Percentiles rank a stretch among this genome's conserved stretches.
Evolutionary conservation across 345 rosid genomes (phyloP).

Genomic region (Aegle marmelos): DNA sequence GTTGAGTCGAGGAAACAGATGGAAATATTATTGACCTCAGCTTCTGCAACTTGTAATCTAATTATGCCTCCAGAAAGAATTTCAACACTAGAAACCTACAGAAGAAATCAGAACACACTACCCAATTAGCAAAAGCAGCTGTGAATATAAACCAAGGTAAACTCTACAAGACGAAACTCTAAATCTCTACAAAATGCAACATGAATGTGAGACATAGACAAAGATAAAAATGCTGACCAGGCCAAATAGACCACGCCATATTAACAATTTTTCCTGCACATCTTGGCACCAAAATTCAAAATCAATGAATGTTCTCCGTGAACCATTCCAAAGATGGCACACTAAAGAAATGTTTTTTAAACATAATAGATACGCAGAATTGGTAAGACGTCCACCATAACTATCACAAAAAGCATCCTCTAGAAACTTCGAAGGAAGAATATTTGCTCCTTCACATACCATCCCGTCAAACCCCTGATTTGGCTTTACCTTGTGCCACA

Average conservation of each 20-base stretch:
- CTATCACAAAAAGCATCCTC: slow-evolving; percentile 73
- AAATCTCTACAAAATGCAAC: neutral
- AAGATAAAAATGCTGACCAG: slow-evolving; percentile 47
- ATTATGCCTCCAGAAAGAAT: slow-evolving; percentile 91
- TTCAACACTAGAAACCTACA: slow-evolving; percentile 82
- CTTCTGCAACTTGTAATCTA: slow-evolving; percentile 89
- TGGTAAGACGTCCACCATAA: slow-evolving; percentile 51
- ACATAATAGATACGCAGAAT: slow-evolving; percentile 1
- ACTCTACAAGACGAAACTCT: neutral
- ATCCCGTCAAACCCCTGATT: slow-evolving; percentile 90
- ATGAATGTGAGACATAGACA: neutral
- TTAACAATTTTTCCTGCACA: slow-evolving; percentile 95
- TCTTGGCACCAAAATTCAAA: slow-evolving; percentile 62
- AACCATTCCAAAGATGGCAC: slow-evolving; percentile 14
- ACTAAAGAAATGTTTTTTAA: neutral
- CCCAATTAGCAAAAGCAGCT: neutral
- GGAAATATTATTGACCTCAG: slow-evolving; percentile 87
- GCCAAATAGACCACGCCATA: slow-evolving; percentile 84
- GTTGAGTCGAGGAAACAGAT: slow-evolving; percentile 79
- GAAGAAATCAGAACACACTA: neutral
- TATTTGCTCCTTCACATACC: slow-evolving; percentile 95
- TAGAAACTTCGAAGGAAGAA: slow-evolving; percentile 82
- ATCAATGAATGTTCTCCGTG: slow-evolving; percentile 33
- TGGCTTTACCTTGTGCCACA: slow-evolving; percentile 90
- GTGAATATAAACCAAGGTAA: neutral